phyloP scores from a whole-genome alignment of 345 rosid species.

The Melastoma malabathricum region DNA sequence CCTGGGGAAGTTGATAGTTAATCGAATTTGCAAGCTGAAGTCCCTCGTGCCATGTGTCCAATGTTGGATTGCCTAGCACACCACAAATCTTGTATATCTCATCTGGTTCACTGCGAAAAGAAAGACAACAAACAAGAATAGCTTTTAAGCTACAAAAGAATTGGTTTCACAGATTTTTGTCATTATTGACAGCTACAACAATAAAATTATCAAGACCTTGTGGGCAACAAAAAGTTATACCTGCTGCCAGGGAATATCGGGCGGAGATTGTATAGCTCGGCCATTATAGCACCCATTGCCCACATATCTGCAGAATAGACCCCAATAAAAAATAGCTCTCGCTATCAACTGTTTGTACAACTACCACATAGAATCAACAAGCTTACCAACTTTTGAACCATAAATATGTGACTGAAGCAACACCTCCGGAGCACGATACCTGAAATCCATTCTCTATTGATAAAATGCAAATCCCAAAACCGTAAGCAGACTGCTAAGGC shows the following conservation, averaged over 20 bases:
- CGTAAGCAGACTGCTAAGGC: too few relatives aligned
- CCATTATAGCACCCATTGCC: conserved; percentile 99
- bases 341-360: not conserved
- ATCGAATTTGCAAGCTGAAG: conserved; percentile 63
- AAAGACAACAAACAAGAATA: not conserved
- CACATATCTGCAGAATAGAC: conserved; percentile 55
- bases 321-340: not conserved
- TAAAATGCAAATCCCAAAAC: too few relatives aligned
- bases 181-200: not conserved
- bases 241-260: conserved; percentile 91
- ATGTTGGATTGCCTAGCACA: conserved; percentile 73
- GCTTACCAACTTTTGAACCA: conserved; percentile 73
- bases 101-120: conserved; percentile 67
- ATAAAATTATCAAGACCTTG: not conserved
- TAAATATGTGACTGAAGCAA: conserved; percentile 70
- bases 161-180: not conserved
- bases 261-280: conserved; percentile 62
- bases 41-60: conserved; percentile 77
- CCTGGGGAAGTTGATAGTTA: conserved; percentile 79
- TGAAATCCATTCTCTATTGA: conserved; percentile 8
- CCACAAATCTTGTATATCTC: conserved; percentile 88
- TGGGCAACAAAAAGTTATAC: conserved; percentile 15
- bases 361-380: not conserved
- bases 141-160: not conserved
- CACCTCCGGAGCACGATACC: conserved; percentile 99